Percentiles rank a stretch among this genome's conserved stretches.
phyloP scores from a whole-genome alignment of 2,329 filamentous ascomycete genomes.

The Beauveria sp. region DNA sequence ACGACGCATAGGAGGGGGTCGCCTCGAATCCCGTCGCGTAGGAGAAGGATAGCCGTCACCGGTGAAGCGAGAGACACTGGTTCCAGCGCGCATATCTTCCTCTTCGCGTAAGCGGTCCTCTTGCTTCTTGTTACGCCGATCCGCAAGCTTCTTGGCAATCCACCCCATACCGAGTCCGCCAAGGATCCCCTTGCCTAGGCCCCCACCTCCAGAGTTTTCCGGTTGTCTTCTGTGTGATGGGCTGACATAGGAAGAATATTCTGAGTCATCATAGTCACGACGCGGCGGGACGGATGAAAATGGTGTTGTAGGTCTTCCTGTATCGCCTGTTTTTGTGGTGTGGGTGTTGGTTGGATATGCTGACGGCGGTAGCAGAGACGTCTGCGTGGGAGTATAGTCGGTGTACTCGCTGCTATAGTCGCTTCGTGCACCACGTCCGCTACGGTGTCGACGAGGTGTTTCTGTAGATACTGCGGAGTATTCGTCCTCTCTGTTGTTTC shows the following conservation, averaged over 20 bases:
- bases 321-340: conserved; percentile 38
- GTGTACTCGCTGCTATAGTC: conserved; percentile 47
- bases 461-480: conserved; percentile 57
- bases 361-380: conserved; percentile 40
- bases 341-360: conserved; percentile 37
- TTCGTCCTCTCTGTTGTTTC: conserved; percentile 47
- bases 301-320: conserved; percentile 40
- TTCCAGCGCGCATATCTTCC: conserved; percentile 50
- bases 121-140: conserved; percentile 41
- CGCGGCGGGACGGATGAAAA: conserved; percentile 36
- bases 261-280: conserved; percentile 43
- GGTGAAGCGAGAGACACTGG: conserved; percentile 57
- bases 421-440: conserved; percentile 33
- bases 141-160: conserved; percentile 57
- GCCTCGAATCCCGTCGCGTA: conserved; percentile 27
- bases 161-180: conserved; percentile 61
- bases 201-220: conserved; percentile 35
- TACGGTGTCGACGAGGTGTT: conserved; percentile 44
- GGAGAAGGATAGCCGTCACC: conserved; percentile 56
- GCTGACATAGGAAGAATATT: conserved; percentile 54
- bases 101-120: conserved; percentile 37
- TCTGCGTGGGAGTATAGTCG: conserved; percentile 22
- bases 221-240: conserved; percentile 50
- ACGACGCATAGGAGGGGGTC: conserved; percentile 24
- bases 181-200: conserved; percentile 47